phyloP scores from a whole-genome alignment of 2,329 filamentous ascomycete species.

The Ascomycota sp. region DNA sequence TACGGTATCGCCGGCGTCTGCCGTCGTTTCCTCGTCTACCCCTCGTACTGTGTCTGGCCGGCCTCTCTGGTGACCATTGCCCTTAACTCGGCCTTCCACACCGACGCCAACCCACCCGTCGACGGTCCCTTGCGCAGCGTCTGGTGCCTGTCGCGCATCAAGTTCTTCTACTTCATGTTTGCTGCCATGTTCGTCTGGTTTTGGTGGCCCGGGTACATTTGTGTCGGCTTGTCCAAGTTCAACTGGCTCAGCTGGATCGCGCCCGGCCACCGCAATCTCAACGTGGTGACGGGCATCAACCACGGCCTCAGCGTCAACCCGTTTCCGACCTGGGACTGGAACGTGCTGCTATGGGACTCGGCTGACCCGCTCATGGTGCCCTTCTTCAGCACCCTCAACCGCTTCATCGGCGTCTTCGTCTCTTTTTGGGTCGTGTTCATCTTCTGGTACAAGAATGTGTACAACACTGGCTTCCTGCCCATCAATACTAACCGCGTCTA shows the following conservation, averaged over 20 bases:
- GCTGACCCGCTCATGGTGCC: slow-evolving; percentile 26
- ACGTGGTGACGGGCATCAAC: slow-evolving; percentile 21
- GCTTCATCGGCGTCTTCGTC: slow-evolving; percentile 33
- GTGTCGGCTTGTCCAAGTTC: slow-evolving; percentile 28
- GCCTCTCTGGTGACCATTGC: slow-evolving; percentile 32
- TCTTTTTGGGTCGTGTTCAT: slow-evolving; percentile 32
- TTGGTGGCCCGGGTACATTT: slow-evolving; percentile 37
- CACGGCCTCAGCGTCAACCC: slow-evolving; percentile 25
- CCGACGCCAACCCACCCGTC: slow-evolving; percentile 17
- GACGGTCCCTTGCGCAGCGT: slow-evolving; percentile 21
- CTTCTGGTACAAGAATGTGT: slow-evolving; percentile 38
- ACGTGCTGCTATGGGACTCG: slow-evolving; percentile 21
- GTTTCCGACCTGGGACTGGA: slow-evolving; percentile 27
- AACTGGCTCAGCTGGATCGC: slow-evolving; percentile 38
- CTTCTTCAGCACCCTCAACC: slow-evolving; percentile 41
- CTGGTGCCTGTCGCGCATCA: slow-evolving; percentile 26
- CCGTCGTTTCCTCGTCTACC: slow-evolving; percentile 33
- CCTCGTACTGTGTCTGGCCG: slow-evolving; percentile 36
- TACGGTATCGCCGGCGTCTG: slow-evolving; percentile 36
- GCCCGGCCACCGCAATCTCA: slow-evolving; percentile 21
- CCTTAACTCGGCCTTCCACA: slow-evolving; percentile 32
- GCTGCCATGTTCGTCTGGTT: slow-evolving; percentile 35
- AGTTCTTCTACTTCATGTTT: slow-evolving; percentile 30
- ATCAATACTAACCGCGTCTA: slow-evolving; percentile 31
- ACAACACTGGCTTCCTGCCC: slow-evolving; percentile 32